Evolutionary conservation across 306 rosid species (phyloP).

Genomic region (Cicer yamashitae): DNA sequence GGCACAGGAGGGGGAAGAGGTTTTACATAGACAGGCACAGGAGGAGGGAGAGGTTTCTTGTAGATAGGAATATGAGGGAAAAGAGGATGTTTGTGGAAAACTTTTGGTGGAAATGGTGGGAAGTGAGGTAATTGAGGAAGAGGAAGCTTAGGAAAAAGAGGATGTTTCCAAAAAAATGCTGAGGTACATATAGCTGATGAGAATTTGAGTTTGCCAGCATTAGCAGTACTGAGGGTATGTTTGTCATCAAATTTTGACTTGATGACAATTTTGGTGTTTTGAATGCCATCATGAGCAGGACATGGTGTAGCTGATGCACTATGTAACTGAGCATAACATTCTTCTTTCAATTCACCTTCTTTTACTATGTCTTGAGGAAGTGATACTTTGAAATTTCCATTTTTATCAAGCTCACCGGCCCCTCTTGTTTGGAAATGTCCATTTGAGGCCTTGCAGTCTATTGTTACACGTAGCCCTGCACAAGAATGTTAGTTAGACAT

Average conservation of each 20-base stretch:
- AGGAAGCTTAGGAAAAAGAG: slow-evolving; percentile 49
- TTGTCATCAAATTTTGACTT: slow-evolving; percentile 55
- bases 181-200: slow-evolving; percentile 73
- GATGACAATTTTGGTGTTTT: slow-evolving; percentile 60
- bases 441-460: slow-evolving; percentile 73
- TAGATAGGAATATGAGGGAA: slow-evolving; percentile 43
- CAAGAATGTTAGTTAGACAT: slow-evolving; percentile 7
- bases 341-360: slow-evolving; percentile 64
- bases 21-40: slow-evolving; percentile 24
- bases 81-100: slow-evolving; percentile 49
- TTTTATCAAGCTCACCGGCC: slow-evolving; percentile 58
- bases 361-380: slow-evolving; percentile 65
- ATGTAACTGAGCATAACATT: slow-evolving; percentile 85
- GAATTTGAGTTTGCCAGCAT: slow-evolving; percentile 64
- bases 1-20: slow-evolving; percentile 49
- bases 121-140: slow-evolving; percentile 51
- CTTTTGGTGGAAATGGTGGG: slow-evolving; percentile 44
- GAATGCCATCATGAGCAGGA: slow-evolving; percentile 60
- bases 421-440: slow-evolving; percentile 73
- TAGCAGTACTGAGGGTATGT: slow-evolving; percentile 54
- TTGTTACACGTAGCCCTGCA: slow-evolving; percentile 69
- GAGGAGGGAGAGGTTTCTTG: slow-evolving; percentile 36
- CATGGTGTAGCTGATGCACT: slow-evolving; percentile 74
- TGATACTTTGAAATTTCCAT: slow-evolving; percentile 73
- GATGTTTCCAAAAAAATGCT: slow-evolving; percentile 68